Evolutionary conservation across 345 rosid genomes (phyloP).

Genomic region (Rhizophora apiculata): DNA sequence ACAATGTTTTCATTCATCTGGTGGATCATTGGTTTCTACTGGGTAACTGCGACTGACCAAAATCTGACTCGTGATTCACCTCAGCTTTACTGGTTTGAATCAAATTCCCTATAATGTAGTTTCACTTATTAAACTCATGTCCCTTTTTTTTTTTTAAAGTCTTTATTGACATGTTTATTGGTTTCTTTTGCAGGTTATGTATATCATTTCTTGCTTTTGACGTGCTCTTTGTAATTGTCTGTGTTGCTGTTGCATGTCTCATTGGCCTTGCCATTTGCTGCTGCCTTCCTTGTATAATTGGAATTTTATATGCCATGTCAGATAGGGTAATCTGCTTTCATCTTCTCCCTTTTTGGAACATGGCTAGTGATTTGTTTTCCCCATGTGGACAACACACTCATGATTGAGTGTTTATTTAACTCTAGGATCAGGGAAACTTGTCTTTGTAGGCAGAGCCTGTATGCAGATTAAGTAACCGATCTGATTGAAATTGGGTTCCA

Average conservation of each 20-base stretch:
- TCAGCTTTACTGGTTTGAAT: constrained; percentile 69
- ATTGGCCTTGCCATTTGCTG: constrained; percentile 88
- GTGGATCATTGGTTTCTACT: constrained; percentile 90
- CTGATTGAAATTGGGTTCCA: no score
- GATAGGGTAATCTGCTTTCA: constrained; percentile 53
- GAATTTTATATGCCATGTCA: constrained; percentile 70
- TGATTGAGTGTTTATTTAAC: no score
- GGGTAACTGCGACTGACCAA: constrained; percentile 60
- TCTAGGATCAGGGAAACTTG: no score
- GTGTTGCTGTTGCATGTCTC: constrained; percentile 67
- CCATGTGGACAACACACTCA: neutral
- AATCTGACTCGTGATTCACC: constrained; percentile 50
- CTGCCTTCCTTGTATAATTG: constrained; percentile 93
- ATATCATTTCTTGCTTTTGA: constrained; percentile 81
- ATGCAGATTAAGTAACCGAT: no score
- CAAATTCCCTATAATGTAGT: neutral
- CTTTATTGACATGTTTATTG: constrained; percentile 8
- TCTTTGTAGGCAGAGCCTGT: no score
- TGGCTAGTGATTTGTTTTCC: neutral
- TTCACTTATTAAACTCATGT: neutral
- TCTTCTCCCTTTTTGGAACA: neutral
- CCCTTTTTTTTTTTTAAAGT: neutral
- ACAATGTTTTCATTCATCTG: constrained; percentile 77
- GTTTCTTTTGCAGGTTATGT: constrained; percentile 64
- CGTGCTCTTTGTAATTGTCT: constrained; percentile 70